A percentile compares a stretch with the other conserved stretches of the same genome.
phyloP scores from a whole-genome alignment of 768 basidiomycete genomes.

The Phanerochaete carnosa region DNA sequence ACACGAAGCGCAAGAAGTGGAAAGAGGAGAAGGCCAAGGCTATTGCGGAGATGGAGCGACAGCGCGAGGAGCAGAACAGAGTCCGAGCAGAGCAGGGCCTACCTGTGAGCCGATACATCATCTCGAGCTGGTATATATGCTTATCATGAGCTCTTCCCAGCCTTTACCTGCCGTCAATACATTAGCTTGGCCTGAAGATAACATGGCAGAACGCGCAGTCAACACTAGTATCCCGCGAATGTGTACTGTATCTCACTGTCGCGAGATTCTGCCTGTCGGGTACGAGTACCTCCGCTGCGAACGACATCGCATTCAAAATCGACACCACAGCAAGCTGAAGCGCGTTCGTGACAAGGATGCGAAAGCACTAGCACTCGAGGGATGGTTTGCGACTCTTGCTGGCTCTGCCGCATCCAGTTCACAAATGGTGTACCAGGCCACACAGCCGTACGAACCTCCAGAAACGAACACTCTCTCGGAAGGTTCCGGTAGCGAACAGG shows the following conservation, averaged over 20 bases:
- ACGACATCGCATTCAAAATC: conserved; percentile 52
- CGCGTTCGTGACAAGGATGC: conserved; percentile 46
- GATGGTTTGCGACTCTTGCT: conserved; percentile 13
- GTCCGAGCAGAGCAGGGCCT: conserved; percentile 32
- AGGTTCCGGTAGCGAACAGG: background rate
- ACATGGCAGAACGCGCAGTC: background rate
- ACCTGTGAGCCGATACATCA: conserved; percentile 28
- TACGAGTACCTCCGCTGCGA: conserved; percentile 55
- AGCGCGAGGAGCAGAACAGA: conserved; percentile 37
- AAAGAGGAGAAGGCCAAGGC: conserved; percentile 42
- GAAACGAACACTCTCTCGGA: background rate
- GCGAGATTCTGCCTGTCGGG: conserved; percentile 42
- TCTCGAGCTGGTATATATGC: conserved; percentile 28
- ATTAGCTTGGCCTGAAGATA: conserved; percentile 3
- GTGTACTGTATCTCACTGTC: conserved; percentile 58
- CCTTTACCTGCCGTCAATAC: background rate
- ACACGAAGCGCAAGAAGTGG: conserved; percentile 53
- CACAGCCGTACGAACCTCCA: background rate
- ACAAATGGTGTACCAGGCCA: background rate
- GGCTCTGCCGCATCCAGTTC: background rate
- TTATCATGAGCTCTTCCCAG: conserved; percentile 4
- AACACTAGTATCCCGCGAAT: conserved; percentile 33
- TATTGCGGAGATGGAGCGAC: conserved; percentile 36
- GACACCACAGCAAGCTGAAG: conserved; percentile 50
- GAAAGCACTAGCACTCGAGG: conserved; percentile 30